Conservation (phyloP, 2,329 filamentous ascomycete species). For the Alternaria rosae region DNA sequence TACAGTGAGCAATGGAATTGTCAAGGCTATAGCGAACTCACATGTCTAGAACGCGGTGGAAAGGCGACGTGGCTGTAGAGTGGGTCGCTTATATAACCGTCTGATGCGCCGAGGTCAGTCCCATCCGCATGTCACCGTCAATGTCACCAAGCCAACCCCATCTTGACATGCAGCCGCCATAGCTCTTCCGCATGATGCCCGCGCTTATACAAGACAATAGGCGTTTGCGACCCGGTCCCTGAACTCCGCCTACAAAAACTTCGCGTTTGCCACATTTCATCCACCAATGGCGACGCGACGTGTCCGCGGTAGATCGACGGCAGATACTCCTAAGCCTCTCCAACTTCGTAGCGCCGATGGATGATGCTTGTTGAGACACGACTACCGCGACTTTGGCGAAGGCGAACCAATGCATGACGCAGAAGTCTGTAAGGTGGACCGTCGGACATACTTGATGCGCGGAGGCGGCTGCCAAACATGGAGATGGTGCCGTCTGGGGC, state of each 20-base stretch:
- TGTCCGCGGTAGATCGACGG: background rate
- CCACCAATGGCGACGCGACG: constrained; percentile 10
- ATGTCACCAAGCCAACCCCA: background rate
- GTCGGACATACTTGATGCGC: constrained; percentile 5
- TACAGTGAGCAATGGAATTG: too few relatives aligned
- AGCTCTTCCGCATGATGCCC: background rate
- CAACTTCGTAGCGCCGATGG: background rate
- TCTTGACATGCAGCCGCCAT: background rate
- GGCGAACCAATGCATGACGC: constrained; percentile 6
- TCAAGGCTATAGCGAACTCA: too few relatives aligned
- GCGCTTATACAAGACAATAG: background rate
- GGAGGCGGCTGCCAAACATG: constrained; percentile 14
- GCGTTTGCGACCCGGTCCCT: background rate
- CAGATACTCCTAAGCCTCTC: constrained; percentile 1
- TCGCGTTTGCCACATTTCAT: constrained; percentile 7
- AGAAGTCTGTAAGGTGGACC: constrained; percentile 11
- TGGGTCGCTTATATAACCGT: constrained; percentile 1
- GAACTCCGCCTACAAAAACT: background rate
- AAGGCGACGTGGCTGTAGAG: background rate
- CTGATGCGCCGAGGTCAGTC: background rate
- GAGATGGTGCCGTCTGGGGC: constrained; percentile 21
- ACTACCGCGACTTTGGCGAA: background rate
- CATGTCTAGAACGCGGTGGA: background rate
- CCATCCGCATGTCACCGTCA: background rate
- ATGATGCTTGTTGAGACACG: constrained; percentile 7